phyloP scores from a whole-genome alignment of 148 eudicot genomes.

The Silene latifolia region DNA sequence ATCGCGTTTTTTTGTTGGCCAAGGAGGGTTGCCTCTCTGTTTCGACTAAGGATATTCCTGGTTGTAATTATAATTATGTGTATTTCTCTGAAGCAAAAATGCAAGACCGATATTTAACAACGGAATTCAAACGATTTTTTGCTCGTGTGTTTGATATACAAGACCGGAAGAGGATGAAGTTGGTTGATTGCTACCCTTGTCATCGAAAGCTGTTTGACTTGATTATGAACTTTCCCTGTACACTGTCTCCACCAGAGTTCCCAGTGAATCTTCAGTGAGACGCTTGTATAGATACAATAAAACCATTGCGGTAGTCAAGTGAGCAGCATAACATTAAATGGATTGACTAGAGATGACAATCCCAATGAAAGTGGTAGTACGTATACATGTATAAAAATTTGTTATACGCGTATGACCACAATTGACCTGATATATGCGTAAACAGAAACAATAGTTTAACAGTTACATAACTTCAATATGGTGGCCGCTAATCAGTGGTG shows the following conservation, averaged over 20 bases:
- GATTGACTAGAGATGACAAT: too few relatives aligned
- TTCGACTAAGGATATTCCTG: constrained; percentile 11
- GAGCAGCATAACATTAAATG: too few relatives aligned
- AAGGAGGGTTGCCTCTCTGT: constrained; percentile 9
- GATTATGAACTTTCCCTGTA: neutral
- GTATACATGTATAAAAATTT: too few relatives aligned
- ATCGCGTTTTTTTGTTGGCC: constrained; percentile 14
- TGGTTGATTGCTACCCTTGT: constrained; percentile 8
- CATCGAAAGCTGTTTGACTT: neutral
- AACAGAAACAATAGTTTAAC: too few relatives aligned
- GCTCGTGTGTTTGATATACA: constrained; percentile 15
- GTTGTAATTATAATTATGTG: constrained; percentile 15
- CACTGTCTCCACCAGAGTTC: neutral
- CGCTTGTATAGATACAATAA: too few relatives aligned
- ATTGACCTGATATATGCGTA: too few relatives aligned
- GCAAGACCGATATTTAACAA: neutral
- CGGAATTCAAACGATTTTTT: neutral
- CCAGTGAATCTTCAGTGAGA: neutral
- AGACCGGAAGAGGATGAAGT: constrained; percentile 1
- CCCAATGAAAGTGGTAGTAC: too few relatives aligned
- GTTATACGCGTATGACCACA: too few relatives aligned
- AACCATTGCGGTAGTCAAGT: too few relatives aligned
- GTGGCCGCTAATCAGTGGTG: too few relatives aligned
- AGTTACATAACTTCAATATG: too few relatives aligned
- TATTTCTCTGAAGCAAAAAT: neutral